These are phyloP conservation scores for Aureobasidium melanogenum DNA, from an alignment of 2,329 filamentous ascomycete genomes.

Conservation along the genomic window DNA sequence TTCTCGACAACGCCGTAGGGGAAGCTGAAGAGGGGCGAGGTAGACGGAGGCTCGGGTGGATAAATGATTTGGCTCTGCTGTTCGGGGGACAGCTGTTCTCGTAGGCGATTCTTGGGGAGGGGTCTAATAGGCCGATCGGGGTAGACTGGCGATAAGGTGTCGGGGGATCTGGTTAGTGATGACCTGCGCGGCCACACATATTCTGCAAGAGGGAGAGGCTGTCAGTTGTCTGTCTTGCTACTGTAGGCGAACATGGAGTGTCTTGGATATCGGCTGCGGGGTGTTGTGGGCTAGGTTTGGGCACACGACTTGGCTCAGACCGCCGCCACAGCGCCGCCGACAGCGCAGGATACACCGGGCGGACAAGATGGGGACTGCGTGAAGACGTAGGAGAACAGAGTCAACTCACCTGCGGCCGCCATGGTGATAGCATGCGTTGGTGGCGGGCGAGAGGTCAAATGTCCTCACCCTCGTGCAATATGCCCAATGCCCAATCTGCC, in stretches of 20 bases:
- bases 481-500: background rate
- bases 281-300: background rate
- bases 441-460: constrained; percentile 7
- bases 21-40: constrained; percentile 68
- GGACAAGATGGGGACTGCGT: background rate
- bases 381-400: background rate
- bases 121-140: constrained; percentile 89
- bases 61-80: constrained; percentile 75
- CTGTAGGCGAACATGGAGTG: background rate
- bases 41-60: constrained; percentile 63
- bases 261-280: background rate
- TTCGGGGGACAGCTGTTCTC: constrained; percentile 78
- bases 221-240: background rate
- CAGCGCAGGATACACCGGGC: background rate
- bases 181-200: constrained; percentile 16
- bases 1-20: constrained; percentile 37
- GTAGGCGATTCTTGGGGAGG: constrained; percentile 77
- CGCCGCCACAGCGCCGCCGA: background rate
- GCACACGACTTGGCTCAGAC: background rate
- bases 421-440: constrained; percentile 10
- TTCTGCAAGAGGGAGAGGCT: background rate
- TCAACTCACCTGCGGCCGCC: constrained; percentile 9
- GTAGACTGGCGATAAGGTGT: constrained; percentile 72
- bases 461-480: background rate
- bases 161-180: constrained; percentile 29